Evolutionary conservation across 129 eudicot species (phyloP), one percentile per base, ranked within the genome.

Genomic region (Solidago caesia): DNA sequence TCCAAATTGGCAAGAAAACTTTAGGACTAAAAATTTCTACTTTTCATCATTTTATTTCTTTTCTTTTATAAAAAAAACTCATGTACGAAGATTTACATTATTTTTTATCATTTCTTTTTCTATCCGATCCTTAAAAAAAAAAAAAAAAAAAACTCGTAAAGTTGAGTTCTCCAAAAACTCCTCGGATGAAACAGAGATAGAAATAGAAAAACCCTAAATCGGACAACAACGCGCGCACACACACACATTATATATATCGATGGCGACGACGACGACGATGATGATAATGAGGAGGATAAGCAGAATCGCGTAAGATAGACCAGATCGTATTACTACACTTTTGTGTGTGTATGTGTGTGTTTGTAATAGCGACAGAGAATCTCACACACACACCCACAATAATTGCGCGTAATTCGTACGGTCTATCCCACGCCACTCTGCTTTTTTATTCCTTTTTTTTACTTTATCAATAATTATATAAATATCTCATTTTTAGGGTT

Each of bases 231-330:
- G 21, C 0, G 21, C 21, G 21, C 21, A 1, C 29, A 56, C 61
- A 5, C 7, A 5, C 8, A 46, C 2, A 15, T 56, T 56, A 56
- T 56, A 27, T 26, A 4, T 9, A 33, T 41, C 12, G 29, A 16
- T 16, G 70, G 21, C 7, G 21, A 56, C 4, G 27, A 56, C 15
- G 26, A 53, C 8, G 26, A 25, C 60, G 60, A 53, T 56, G 61
- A 16, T 56, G 61, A 61, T 14, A 14, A 61, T 29, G n/a, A 77
- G 15, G 82, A 67, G 80, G 80, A 69, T 77, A 68, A 73, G 97
- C 95, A 87, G 97, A 92, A 82, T 89, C 85, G 94, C 97, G 97
- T 89, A 84, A 78, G 89, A 89, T 92, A 92, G 98, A 92, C 94
- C 96, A 27, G 21, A 56, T 15, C 15, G 15, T 56, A 27, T 25